Base-by-base conservation (phyloP, 2,329 filamentous ascomycete species). In the Scorias spongiosa region DNA sequence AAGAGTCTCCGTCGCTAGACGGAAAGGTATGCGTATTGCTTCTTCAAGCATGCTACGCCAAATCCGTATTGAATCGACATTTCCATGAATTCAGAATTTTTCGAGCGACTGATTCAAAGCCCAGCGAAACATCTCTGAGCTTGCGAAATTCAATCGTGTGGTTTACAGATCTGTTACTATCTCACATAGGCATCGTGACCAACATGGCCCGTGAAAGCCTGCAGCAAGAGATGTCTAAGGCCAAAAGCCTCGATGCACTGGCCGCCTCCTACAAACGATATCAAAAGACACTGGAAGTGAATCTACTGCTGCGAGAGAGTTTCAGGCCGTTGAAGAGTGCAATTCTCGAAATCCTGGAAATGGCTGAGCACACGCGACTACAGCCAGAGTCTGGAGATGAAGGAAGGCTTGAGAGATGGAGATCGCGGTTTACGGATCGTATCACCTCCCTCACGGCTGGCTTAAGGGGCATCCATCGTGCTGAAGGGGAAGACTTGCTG, bases 211-310 rank as follows among this genome's bases (percentile, higher is more conserved):
- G 71, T 2, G 55, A 62, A 2, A 66, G 68, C 28, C 73, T 95
- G 66, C 65, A 66, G 5, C 58, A 61, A 2, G 66, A 71, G 0
- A 70, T 95, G 42, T 61, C 64, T 11, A 63, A 66, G 5, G 77
- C 84, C 0, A 69, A 72, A 20, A 85, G 89, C 51, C 76, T 95
- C 9, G 86, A 95, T 57, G 74, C 74, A 20, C 93, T 95, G 84
- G 78, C 87, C 20, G 63, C 63, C 1, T 70, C 79, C 1, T 87
- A 94, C 57, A 64, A 73, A 4, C 58, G 61, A 0, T 89, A 81
- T 54, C 65, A 82, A 39, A 70, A 68, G 39, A 71, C 71, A 2
- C 64, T 91, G 10, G 67, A 79, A 44, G 73, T 78, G 29, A 78
- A 85, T 49, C 76, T 82, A 9, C 74, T 91, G 18, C 71, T 93